phyloP scores from a whole-genome alignment of 768 basidiomycete genomes.

The Amylocystis lapponica region DNA sequence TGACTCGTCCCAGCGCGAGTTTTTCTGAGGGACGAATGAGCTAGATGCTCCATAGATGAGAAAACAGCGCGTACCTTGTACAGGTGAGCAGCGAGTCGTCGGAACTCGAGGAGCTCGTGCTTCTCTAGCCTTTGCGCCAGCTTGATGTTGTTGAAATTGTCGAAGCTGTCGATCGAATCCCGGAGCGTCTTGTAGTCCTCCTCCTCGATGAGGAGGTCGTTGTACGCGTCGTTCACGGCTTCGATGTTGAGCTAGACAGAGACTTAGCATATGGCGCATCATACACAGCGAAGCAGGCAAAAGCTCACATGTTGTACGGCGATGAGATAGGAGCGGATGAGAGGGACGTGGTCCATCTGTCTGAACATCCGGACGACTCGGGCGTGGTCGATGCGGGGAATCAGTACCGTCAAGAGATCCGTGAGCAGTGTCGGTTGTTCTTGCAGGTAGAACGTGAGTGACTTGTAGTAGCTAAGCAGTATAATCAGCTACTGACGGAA shows the following conservation, averaged over 20 bases:
- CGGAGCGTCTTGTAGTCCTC: slow-evolving; percentile 98
- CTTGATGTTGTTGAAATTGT: slow-evolving; percentile 91
- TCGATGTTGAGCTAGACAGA: slow-evolving; percentile 77
- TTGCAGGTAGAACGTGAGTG: slow-evolving; percentile 89
- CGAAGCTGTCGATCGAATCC: slow-evolving; percentile 96
- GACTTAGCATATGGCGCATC: neutral
- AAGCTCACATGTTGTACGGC: slow-evolving; percentile 84
- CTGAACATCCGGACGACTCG: slow-evolving; percentile 96
- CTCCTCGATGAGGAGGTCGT: slow-evolving; percentile 96
- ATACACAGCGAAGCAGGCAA: neutral
- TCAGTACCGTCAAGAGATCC: slow-evolving; percentile 87
- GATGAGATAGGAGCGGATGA: slow-evolving; percentile 94
- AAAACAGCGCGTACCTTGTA: slow-evolving; percentile 69
- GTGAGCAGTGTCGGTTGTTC: slow-evolving; percentile 92
- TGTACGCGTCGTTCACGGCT: slow-evolving; percentile 97
- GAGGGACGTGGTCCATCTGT: slow-evolving; percentile 91
- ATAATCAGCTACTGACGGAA: slow-evolving; percentile 5
- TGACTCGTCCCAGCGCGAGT: slow-evolving; percentile 92
- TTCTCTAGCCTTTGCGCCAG: slow-evolving; percentile 83
- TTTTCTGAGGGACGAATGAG: slow-evolving; percentile 60
- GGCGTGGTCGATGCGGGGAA: slow-evolving; percentile 90
- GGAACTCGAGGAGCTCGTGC: slow-evolving; percentile 92
- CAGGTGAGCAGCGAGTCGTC: slow-evolving; percentile 88
- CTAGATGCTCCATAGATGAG: neutral
- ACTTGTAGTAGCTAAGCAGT: slow-evolving; percentile 78